Conservation (phyloP, 23 red algal genomes). For the Gracilaria domingensis region DNA sequence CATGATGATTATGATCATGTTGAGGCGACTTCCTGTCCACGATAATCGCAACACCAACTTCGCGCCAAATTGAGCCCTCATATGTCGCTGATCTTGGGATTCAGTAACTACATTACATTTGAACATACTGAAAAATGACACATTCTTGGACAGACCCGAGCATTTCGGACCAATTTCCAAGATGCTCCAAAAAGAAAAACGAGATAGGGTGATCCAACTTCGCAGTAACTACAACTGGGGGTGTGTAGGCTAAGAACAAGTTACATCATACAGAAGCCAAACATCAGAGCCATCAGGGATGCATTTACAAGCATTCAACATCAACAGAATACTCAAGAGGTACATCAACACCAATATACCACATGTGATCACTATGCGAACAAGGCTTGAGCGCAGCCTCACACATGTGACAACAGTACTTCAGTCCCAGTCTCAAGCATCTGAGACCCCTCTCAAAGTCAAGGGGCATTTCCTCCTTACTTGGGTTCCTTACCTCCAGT, state of each 20-base stretch:
- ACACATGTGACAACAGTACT: neutral
- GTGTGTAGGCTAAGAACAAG: neutral
- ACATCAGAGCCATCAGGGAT: neutral
- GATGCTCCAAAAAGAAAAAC: too few relatives aligned
- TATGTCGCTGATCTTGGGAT: too few relatives aligned
- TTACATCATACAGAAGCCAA: neutral
- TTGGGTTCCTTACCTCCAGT: neutral
- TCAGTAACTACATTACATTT: too few relatives aligned
- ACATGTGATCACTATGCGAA: neutral
- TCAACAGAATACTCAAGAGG: neutral
- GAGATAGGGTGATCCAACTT: too few relatives aligned
- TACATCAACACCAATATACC: neutral
- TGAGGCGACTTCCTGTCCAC: too few relatives aligned
- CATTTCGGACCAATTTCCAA: too few relatives aligned
- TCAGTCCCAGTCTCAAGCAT: neutral
- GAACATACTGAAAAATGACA: too few relatives aligned
- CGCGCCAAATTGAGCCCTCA: too few relatives aligned
- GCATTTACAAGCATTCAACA: conserved; percentile 20
- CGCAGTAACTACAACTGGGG: too few relatives aligned
- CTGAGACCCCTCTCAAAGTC: neutral
- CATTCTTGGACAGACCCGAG: too few relatives aligned
- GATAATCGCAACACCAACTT: too few relatives aligned
- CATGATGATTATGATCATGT: too few relatives aligned
- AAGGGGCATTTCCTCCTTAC: neutral
- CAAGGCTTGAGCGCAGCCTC: neutral